Base-by-base conservation (phyloP, 169 alveolate genomes). In the Cryptosporidium andersoni region DNA sequence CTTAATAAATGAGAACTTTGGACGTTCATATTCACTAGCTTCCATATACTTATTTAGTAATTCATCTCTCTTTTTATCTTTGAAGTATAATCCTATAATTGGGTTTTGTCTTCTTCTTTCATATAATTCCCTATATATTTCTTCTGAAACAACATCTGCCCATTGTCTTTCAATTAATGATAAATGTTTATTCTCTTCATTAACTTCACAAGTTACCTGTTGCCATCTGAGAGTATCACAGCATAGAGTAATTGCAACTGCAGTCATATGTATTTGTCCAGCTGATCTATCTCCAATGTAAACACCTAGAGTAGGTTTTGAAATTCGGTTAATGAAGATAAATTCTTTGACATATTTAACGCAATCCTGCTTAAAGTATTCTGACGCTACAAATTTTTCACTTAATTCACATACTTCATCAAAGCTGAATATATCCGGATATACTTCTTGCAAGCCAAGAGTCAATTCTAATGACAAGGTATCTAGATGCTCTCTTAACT, bases 201-300 rank as follows among this genome's bases (percentile, higher is more conserved):
- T 62, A 4, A 56, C 8, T 12, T 11, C 8, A 40, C 85, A 74
- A 47, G 67, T 62, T 1, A 63, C 68, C 25, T 74, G 85, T 43
- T 74, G 85, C 85, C 85, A 74, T 51, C 85, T 74, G 40, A 74
- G 51, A 14, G 85, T 74, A 43, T 74, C 85, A 58, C 60, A 74
- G 48, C 85, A 74, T 58, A 74, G 48, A 42, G 63, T 25, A 40
- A 56, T 42, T 25, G 85, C 63, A 55, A 58, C 85, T 6, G 85
- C 55, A 7, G 60, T 51, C 16, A 74, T 56, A 43, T 74, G 85
- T 42, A 58, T 74, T 51, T 58, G 60, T 4, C 74, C 40, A 4
- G 48, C 40, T 14, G 85, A 74, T 8, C 51, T 16, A 6, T 74
- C 74, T 8, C 85, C 85, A 25, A 25, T 25, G 60, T 74, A 74